Base-by-base conservation (phyloP, 73 alveolate species). In the Symbiodinium natans region DNA sequence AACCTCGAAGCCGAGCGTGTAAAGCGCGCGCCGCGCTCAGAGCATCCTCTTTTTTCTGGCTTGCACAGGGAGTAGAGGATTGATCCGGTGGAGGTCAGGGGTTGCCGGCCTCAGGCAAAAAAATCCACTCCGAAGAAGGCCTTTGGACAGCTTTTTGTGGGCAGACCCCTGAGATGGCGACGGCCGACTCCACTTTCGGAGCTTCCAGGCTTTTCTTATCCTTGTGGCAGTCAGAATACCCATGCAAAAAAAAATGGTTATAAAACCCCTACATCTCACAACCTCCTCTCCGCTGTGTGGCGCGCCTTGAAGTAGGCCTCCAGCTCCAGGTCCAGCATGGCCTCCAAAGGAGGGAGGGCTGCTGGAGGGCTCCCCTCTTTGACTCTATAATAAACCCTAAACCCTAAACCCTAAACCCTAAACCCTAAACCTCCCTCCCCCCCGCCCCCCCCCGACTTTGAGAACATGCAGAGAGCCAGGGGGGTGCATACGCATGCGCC, bases 241-340 rank as follows among this genome's bases (percentile, higher is more conserved):
- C n/a, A n/a, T n/a, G n/a, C n/a, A n/a, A n/a, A n/a, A n/a, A n/a
- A n/a, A n/a, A n/a, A n/a, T n/a, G n/a, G n/a, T n/a, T n/a, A n/a
- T n/a, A n/a, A n/a, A n/a, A n/a, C n/a, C n/a, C n/a, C n/a, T n/a
- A n/a, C n/a, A n/a, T n/a, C n/a, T n/a, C n/a, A n/a, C n/a, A n/a
- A n/a, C n/a, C n/a, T n/a, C n/a, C n/a, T n/a, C n/a, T n/a, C n/a
- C n/a, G n/a, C n/a, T n/a, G 13, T 46, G 59, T 6, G 6, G 40
- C 84, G 25, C 36, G 34, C 97, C 97, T 90, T 90, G 80, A 90
- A 90, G 88, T 90, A 90, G 48, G 88, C 97, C n/a, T 90, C 97
- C 52, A 90, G 54, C 88, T 90, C 97, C 40, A 90, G 77, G 77
- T 90, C 83, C 39, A 90, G 88, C 97, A 90, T 90, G 56, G 97